Base-by-base conservation (phyloP, 106 monocot genomes). In the Dendrobium chrysotoxum region DNA sequence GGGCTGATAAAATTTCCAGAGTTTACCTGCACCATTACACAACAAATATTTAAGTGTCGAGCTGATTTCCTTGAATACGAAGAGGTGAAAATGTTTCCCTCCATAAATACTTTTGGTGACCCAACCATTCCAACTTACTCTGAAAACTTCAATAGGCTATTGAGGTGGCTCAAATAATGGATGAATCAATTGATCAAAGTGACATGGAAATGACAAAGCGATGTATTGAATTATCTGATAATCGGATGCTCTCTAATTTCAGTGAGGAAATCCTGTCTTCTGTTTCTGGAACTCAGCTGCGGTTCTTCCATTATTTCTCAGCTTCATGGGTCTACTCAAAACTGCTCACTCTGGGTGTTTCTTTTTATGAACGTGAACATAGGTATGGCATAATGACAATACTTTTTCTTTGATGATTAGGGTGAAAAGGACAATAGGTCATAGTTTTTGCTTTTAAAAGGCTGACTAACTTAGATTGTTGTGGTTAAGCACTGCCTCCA, bases 261-360 rank as follows among this genome's bases (percentile, higher is more conserved):
- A 70, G 17, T 35, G 77, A 84, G 79, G 55, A 79, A 84, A 28
- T 20, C 53, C 61, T 76, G 7, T 75, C 64, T 80, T 74, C 76
- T 65, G 40, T 28, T 31, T 81, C 77, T 83, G 76, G 65, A 47
- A 78, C 78, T 83, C 71, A 78, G 35, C 82, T 81, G 53, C 64
- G 54, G 73, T 93, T 95, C 79, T 86, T 95, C 50, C 90, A 88
- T 53, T 70, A 75, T 79, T 99, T 99, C 78, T 90, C 94, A n/a
- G 89, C 98, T 72, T 88, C 85, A 44, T 93, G 84, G 87, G 93
- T 95, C 50, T 95, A 99, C 83, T 91, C 98, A n/a, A 99, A 93
- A 87, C 86, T 99, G 53, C 76, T 99, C n/a, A 90, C 84, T 65
- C 75, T 99, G 38, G 98, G 98, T 44, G 87, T 95, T 84, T 99